phyloP scores from a whole-genome alignment of 768 basidiomycete species.

The Pisolithus orientalis region DNA sequence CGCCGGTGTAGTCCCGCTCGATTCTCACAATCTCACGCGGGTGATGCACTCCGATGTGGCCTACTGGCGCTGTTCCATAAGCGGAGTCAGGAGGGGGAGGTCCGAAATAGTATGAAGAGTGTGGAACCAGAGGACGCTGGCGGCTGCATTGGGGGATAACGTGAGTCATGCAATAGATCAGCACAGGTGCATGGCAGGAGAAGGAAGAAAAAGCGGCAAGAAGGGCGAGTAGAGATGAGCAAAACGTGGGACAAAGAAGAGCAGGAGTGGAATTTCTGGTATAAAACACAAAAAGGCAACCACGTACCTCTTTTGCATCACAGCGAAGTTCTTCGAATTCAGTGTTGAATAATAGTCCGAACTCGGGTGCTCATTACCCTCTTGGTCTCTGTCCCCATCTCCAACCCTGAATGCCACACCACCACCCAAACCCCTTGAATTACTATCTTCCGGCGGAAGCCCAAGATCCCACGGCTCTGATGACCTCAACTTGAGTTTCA shows the following conservation, averaged over 20 bases:
- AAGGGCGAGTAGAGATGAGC: neutral
- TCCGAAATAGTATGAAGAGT: constrained; percentile 80
- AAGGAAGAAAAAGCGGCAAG: neutral
- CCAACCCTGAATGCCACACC: neutral
- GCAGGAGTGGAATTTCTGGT: neutral
- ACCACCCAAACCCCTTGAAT: constrained; percentile 2
- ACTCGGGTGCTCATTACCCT: constrained; percentile 4
- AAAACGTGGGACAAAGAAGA: neutral
- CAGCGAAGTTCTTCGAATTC: constrained; percentile 37
- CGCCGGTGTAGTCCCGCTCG: constrained; percentile 87
- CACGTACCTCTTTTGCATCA: constrained; percentile 41
- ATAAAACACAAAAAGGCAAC: neutral
- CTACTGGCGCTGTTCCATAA: constrained; percentile 74
- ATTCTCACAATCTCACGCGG: constrained; percentile 89
- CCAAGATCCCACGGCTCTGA: constrained; percentile 61
- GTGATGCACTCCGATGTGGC: constrained; percentile 82
- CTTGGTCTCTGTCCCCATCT: neutral
- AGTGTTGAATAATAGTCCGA: constrained; percentile 39
- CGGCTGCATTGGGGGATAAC: constrained; percentile 23
- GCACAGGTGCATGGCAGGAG: no score
- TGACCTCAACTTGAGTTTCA: constrained; percentile 42
- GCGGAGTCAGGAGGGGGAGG: constrained; percentile 73
- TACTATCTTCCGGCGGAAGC: constrained; percentile 42
- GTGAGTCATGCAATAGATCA: no score
- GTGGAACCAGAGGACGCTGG: constrained; percentile 53